Evolutionary conservation across 2,329 filamentous ascomycete species (phyloP), one percentile per base, ranked within the genome.

Genomic region (Ceratocystis albifundus): DNA sequence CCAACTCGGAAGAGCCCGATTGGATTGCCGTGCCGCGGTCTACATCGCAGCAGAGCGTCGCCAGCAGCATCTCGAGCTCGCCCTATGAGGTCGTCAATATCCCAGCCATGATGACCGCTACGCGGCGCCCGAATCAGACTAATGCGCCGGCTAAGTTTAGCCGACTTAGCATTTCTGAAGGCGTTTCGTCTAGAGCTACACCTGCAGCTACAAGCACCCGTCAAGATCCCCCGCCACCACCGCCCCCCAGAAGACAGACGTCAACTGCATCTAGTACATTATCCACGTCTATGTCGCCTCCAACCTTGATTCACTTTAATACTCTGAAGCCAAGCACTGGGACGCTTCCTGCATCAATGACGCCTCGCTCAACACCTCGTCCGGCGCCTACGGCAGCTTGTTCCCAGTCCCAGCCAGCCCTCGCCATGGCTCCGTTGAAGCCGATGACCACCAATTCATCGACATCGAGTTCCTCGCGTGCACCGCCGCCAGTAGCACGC

Each of bases 21-120:
- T 97, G 94, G 94, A 84, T 96, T 53, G 81, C 81, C 2, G 78
- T 87, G 4, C 80, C 84, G 25, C 77, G 82, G 41, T 76, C 80
- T 2, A 77, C 79, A 53, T 82, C 82, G 17, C 79, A 80, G 46
- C 74, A 82, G 36, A 82, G 81, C 0, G 77, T 81, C 0, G 78
- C 79, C 68, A 83, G 80, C 1, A 84, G 80, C 72, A 79, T 85
- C 68, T 84, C 82, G 8, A 83, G 79, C 65, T 85, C 81, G 22
- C 82, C 81, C 1, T 85, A 82, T 69, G 83, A 85, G 69, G 80
- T 84, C 67, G 77, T 84, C 67, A 80, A 78, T 68, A 75, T 81
- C 63, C 81, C 82, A 5, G 63, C 61, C 20, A 55, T 66, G 62
- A 65, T 66, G 65, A 44, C 53, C 10, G 41, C 44, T 7, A 17